Evolutionary conservation across 208 protist species (phyloP), one percentile per base, ranked within the genome.

Genomic region (Trypanosoma lewisi): DNA sequence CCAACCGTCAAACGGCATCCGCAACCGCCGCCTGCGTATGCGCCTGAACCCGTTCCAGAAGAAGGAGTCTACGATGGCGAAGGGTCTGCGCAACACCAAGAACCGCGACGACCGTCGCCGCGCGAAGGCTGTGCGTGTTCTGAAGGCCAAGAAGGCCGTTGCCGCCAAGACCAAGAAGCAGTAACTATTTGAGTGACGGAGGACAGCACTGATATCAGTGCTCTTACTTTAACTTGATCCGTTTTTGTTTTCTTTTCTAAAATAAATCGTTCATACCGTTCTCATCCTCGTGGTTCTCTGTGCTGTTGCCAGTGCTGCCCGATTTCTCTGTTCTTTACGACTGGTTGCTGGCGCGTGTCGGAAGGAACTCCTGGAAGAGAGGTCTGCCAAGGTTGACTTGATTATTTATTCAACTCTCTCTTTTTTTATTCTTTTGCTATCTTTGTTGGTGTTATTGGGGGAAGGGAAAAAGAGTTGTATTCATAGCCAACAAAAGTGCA

Each of bases 31-130:
- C 65, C 78, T 90, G 77, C 80, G 75, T 67, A 64, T 80, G 73
- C 80, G 83, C 76, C 78, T 90, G 67, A 90, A 86, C 76, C 83
- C 83, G 47, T 90, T 83, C 77, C 56, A 61, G 68, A 84, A 85
- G 75, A 82, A 80, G 73, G 78, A 82, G 77, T 62, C 58, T 23
- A 47, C 42, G 5, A 82, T 78, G 55, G 76, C 72, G 33, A 85
- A 85, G 79, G 70, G 78, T 52, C 55, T 82, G 60, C 78, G 67
- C 68, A 71, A 82, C 73, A 57, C 49, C 48, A 66, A 57, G 33
- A 85, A 85, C 78, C 68, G 64, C 66, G 70, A 75, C 44, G 72
- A 63, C n/a, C 82, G 82, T 63, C 78, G 61, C 73, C 58, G 70
- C 63, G 63, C 75, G 34, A 60, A 83, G 71, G 53, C 52, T 11